Evolutionary conservation across 495 filamentous ascomycete genomes (phyloP).

Genomic region (Immersiella caudata): DNA sequence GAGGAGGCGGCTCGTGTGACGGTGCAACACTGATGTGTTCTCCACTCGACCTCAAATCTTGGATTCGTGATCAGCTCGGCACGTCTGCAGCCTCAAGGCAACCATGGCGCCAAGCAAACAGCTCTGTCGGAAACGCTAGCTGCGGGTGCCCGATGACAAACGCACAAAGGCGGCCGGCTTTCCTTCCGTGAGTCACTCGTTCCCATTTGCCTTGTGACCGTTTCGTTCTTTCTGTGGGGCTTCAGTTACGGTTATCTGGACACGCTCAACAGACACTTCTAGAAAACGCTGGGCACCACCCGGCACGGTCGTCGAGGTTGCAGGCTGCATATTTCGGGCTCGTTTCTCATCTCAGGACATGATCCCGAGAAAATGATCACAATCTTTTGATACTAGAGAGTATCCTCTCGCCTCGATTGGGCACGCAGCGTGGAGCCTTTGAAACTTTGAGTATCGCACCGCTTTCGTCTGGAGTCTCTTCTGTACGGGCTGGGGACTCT

Average conservation of each 20-base stretch:
- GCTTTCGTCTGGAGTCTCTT: not conserved
- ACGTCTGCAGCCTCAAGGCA: not conserved
- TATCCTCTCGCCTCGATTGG: slow-evolving; percentile 35
- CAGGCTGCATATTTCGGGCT: slow-evolving; percentile 44
- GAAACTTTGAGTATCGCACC: slow-evolving; percentile 56
- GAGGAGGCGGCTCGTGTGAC: no score
- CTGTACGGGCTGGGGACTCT: not conserved
- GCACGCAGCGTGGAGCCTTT: slow-evolving; percentile 54
- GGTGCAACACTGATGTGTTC: not conserved
- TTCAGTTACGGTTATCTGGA: slow-evolving; percentile 80
- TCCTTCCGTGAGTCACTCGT: not conserved
- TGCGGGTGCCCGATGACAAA: not conserved
- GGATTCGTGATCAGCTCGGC: not conserved
- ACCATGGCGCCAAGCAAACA: not conserved
- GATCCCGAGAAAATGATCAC: slow-evolving; percentile 46
- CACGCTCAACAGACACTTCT: slow-evolving; percentile 44
- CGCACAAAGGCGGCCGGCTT: not conserved
- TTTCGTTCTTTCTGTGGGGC: slow-evolving; percentile 85
- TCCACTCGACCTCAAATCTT: not conserved
- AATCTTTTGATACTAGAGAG: slow-evolving; percentile 57
- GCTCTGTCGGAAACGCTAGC: not conserved
- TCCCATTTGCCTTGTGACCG: slow-evolving; percentile 55
- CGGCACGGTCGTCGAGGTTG: slow-evolving; percentile 40
- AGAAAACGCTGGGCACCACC: slow-evolving; percentile 39
- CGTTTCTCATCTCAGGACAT: not conserved